Conservation (phyloP, 1,139 yeast species). For the Blastobotrys indianensis region DNA sequence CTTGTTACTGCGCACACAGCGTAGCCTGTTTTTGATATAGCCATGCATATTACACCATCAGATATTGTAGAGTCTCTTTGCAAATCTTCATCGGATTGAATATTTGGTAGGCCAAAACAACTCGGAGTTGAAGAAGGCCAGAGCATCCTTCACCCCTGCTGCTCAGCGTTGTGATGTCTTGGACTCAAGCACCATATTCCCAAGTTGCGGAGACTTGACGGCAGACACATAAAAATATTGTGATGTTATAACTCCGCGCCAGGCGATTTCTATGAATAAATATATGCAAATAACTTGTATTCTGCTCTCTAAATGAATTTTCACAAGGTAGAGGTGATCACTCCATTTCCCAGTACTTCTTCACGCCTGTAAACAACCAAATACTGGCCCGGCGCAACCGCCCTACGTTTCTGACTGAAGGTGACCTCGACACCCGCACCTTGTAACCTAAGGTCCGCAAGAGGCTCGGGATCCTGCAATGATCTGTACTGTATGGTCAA, state of each 20-base stretch:
- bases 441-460: conserved; percentile 22
- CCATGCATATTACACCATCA: conserved; percentile 16
- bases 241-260: no score
- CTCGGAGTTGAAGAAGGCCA: conserved; percentile 14
- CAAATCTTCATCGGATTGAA: conserved; percentile 5
- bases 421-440: conserved; percentile 28
- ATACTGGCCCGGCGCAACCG: conserved; percentile 88
- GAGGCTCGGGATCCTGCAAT: conserved; percentile 49
- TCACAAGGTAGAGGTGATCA: conserved; percentile 30
- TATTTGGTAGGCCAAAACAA: conserved; percentile 5
- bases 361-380: conserved; percentile 65
- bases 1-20: conserved; percentile 19
- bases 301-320: no score
- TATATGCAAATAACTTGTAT: no score
- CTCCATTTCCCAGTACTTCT: conserved; percentile 74
- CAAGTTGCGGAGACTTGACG: no score
- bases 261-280: no score
- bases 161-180: no score
- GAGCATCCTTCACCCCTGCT: conserved; percentile 5
- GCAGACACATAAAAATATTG: no score
- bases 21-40: conserved; percentile 19
- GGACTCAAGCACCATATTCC: no score
- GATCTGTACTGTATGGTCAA: conserved; percentile 63
- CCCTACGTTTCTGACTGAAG: conserved; percentile 48
- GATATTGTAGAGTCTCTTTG: conserved; percentile 2